Percentiles rank a stretch among this genome's conserved stretches.
Conservation (phyloP, 768 basidiomycete species). For the Pleurotus cornucopiae region DNA sequence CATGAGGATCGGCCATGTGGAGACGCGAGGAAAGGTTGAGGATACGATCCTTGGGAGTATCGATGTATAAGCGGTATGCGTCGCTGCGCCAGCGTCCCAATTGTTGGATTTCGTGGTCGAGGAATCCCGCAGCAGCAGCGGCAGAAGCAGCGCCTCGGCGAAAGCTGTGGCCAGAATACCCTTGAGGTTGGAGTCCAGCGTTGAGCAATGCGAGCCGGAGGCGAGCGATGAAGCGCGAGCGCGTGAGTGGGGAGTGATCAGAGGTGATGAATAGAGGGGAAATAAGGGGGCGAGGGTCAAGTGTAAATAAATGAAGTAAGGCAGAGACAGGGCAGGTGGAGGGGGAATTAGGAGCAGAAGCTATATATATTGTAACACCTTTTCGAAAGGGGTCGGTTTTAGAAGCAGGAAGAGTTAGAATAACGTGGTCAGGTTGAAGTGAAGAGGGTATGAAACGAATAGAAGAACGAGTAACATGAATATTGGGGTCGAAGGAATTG, state of each 20-base stretch:
- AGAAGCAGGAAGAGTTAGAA: conserved; percentile 22
- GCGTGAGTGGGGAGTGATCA: neutral
- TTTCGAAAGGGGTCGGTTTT: conserved; percentile 33
- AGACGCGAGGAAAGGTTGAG: conserved; percentile 11
- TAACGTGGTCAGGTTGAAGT: too few species aligned
- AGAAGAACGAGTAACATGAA: too few species aligned
- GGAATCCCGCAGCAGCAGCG: conserved; percentile 23
- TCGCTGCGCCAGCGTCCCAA: conserved; percentile 33
- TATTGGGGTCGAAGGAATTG: too few species aligned
- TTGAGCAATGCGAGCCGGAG: neutral
- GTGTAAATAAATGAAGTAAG: neutral
- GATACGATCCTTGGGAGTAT: conserved; percentile 17
- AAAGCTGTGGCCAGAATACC: conserved; percentile 25
- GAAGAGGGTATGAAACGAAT: too few species aligned
- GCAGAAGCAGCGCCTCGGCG: conserved; percentile 22
- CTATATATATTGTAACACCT: conserved; percentile 8
- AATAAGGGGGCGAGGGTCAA: neutral
- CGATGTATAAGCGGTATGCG: conserved; percentile 34
- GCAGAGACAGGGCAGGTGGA: neutral
- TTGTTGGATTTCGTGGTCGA: conserved; percentile 31
- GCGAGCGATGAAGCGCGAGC: neutral
- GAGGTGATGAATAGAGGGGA: neutral
- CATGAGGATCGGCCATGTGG: neutral
- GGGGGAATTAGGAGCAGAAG: conserved; percentile 13
- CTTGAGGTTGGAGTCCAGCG: neutral